These are phyloP conservation scores for Talaromyces wortmannii DNA, from an alignment of 495 filamentous ascomycete species.

Conservation along the genomic window DNA sequence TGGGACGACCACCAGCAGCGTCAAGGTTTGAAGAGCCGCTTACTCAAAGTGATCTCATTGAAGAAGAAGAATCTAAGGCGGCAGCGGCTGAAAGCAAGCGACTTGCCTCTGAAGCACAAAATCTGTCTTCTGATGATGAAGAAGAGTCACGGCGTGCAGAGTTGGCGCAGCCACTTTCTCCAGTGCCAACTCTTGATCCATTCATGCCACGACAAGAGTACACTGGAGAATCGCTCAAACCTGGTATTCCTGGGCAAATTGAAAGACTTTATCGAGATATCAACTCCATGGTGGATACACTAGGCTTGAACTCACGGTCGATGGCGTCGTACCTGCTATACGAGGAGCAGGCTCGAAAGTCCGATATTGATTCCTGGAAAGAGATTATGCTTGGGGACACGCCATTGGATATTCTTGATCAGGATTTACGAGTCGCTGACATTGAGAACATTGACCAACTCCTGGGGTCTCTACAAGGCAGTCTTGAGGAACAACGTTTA, in stretches of 20 bases:
- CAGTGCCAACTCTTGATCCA: constrained; percentile 45
- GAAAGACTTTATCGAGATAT: constrained; percentile 87
- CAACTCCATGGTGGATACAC: constrained; percentile 91
- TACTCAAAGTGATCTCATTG: constrained; percentile 12
- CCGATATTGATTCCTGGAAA: constrained; percentile 37
- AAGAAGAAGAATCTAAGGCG: constrained; percentile 25
- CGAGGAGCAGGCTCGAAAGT: constrained; percentile 48
- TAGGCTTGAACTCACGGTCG: constrained; percentile 79
- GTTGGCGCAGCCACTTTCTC: constrained; percentile 43
- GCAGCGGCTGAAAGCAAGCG: constrained; percentile 31
- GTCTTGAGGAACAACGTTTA: constrained; percentile 60
- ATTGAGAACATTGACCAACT: constrained; percentile 54
- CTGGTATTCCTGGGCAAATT: constrained; percentile 66
- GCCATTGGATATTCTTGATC: constrained; percentile 37
- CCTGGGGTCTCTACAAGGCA: constrained; percentile 44
- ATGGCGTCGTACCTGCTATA: constrained; percentile 61
- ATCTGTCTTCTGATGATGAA: constrained; percentile 53
- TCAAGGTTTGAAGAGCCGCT: constrained; percentile 8
- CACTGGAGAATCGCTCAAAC: constrained; percentile 44
- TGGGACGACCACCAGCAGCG: constrained; percentile 4
- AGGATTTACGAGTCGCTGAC: constrained; percentile 67
- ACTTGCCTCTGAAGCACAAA: constrained; percentile 17
- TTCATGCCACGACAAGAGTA: constrained; percentile 71
- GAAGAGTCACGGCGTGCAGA: constrained; percentile 55
- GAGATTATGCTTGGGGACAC: constrained; percentile 32